Base-by-base conservation (phyloP, 2,329 filamentous ascomycete species). In the Fusarium sp. region DNA sequence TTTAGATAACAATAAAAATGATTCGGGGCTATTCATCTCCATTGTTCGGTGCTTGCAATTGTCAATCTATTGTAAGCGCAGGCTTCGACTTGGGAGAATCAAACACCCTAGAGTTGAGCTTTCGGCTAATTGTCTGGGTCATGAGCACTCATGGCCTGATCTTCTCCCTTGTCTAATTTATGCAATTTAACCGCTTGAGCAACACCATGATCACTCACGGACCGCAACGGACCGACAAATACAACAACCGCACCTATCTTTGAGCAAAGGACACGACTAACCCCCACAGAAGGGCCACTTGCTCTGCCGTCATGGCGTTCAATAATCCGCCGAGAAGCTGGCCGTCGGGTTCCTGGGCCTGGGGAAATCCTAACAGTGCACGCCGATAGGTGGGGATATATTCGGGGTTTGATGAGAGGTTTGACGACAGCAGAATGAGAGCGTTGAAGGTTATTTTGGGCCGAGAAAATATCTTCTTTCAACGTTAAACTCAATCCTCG, bases 301-400 rank as follows among this genome's bases (percentile, higher is more conserved):
- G 13, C 7, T 38, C 22, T 35, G 38, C 38, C 26, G 42, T 46
- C 61, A 61, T 34, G 61, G 45, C 24, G 24, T 51, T 57, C 44
- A 28, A 46, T 49, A 58, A 58, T 53, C 36, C 61, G 45, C 62
- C 61, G 61, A 65, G 41, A 11, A 51, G 34, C 28, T 12, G 42
- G 19, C 60, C 58, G 42, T 53, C 25, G 36, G 36, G 53, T 44
- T 46, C 40, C 64, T 51, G 46, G 45, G 51, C 40, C 64, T 51
- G 46, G 45, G 51, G 44, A 61, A 66, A 49, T 46, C 61, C 56
- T 39, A 61, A 54, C 55, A 19, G 44, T 48, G 54, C 43, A 35
- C 56, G 57, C 67, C 67, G 67, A 68, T 70, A 70, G 67, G 67
- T 70, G 67, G 67, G 56, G 67, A 65, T 67, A 66, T 70, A 59